These are phyloP conservation scores for Kodamaea arcana DNA, from an alignment of 1,139 yeast genomes.

Conservation along the genomic window DNA sequence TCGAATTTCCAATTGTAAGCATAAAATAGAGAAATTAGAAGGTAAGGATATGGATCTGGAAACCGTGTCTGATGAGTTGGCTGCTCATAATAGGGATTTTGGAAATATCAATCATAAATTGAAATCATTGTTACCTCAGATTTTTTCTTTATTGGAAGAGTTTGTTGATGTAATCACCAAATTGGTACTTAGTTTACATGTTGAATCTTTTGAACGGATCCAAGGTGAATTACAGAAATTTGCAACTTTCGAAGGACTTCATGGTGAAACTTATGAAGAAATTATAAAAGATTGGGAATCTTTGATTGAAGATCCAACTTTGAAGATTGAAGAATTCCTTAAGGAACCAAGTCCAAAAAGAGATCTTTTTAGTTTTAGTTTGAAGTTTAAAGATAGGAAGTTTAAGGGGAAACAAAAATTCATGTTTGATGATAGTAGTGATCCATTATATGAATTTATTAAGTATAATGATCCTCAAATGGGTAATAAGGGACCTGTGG, in stretches of 20 bases:
- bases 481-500: too few species aligned
- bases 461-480: constrained; percentile 27
- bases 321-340: constrained; percentile 1
- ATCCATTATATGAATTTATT: constrained; percentile 30
- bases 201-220: constrained; percentile 19
- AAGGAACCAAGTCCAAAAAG: background rate
- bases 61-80: constrained; percentile 29
- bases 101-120: constrained; percentile 37
- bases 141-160: constrained; percentile 46
- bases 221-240: constrained; percentile 3
- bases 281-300: constrained; percentile 35
- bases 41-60: constrained; percentile 2
- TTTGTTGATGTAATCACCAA: constrained; percentile 43
- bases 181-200: constrained; percentile 30
- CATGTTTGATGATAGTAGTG: constrained; percentile 17
- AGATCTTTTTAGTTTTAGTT: background rate
- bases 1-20: constrained; percentile 3
- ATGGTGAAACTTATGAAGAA: constrained; percentile 4
- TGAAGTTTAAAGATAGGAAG: constrained; percentile 3
- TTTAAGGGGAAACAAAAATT: constrained; percentile 23
- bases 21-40: constrained; percentile 5
- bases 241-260: constrained; percentile 4
- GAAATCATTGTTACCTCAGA: constrained; percentile 42
- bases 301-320: constrained; percentile 14
- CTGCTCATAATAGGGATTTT: constrained; percentile 28